Base-by-base conservation (phyloP, 2,329 filamentous ascomycete species). In the Scedosporium apiospermum region DNA sequence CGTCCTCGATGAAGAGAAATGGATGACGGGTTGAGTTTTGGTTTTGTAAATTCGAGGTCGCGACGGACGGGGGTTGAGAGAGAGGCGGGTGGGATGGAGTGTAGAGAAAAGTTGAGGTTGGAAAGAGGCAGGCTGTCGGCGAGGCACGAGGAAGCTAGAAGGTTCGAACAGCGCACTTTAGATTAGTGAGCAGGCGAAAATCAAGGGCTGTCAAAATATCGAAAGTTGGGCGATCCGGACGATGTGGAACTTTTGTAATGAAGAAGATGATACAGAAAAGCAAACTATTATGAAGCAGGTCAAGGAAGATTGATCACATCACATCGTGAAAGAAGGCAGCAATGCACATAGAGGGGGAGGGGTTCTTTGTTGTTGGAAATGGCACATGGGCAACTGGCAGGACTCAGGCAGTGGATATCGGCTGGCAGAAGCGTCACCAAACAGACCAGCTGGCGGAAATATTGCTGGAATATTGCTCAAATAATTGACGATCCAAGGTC, bases 251-350 rank as follows among this genome's bases (percentile, higher is more conserved):
- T 55, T 18, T 23, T 16, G 51, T 5, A 55, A 55, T 38, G 10
- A 55, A 55, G 3, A 14, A 21, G 44, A n/a, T 3, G n/a, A 21
- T 6, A 18, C 9, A 49, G 18, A 18, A 21, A 49, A 49, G 16
- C 44, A 49, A 49, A 49, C 44, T 49, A n/a, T 21, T 21, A 34
- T 6, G 30, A 34, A 34, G 30, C 6, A 21, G 18, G 16, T 18
- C n/a, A 49, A 23, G n/a, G 23, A 55, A 23, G 23, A 30, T 55
- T 23, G 51, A 21, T 18, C 44, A 49, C 23, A 55, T 55, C 51
- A 27, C 51, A 55, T 55, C 51, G 51, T 23, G 51, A 55, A 49
- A 55, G 51, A 55, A 55, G 51, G 51, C 51, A 55, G 51, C 51
- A 55, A 55, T 55, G 51, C 44, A 49, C 44, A 49, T 49, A 49